Base-by-base conservation (phyloP, 108 stramenopile genomes). In the Cyclotella sp. region DNA sequence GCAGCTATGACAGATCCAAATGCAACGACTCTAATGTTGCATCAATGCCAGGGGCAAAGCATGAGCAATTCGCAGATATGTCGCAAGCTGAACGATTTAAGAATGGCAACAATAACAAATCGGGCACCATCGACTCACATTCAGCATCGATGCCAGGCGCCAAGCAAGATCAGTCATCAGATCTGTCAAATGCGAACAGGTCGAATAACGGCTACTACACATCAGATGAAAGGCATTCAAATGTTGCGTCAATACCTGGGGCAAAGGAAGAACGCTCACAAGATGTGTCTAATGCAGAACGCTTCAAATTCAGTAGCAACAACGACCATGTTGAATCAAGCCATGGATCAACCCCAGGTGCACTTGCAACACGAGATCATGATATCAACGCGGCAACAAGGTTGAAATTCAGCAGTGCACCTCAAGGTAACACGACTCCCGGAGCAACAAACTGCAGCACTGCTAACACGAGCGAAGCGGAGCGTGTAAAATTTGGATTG, bases 401-500 rank as follows among this genome's bases (percentile, higher is more conserved):
- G 26, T 9, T 58, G 5, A 58, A 58, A 28, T 28, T 58, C 27
- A 28, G 14, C 8, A 22, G 9, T 22, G 57, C 57, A 24, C 14
- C 22, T 27, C 14, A 42, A 29, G 16, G 8, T 14, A 47, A 14
- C 8, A 30, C 34, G 29, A 21, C 5, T 26, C 73, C 73, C 14
- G 53, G 63, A 15, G 66, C 53, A 26, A 34, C n/a, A 12, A 12
- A 57, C 8, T 29, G 34, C 15, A 41, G 52, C 45, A 18, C 43
- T 43, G 60, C 40, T 30, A 49, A 67, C 0, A 49, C 44, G 0
- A 15, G 43, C 29, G 65, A 57, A 26, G 76, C 76, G 10, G 76
- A 77, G 40, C 43, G 68, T 11, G 26, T 77, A 11, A 77, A 77
- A 47, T 77, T 69, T 69, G 67, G 68, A 9, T 30, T 74, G 43